A percentile compares a stretch with the other conserved stretches of the same genome.
Evolutionary conservation across 2,329 filamentous ascomycete species (phyloP).

Genomic region (Thelonectria blattea): DNA sequence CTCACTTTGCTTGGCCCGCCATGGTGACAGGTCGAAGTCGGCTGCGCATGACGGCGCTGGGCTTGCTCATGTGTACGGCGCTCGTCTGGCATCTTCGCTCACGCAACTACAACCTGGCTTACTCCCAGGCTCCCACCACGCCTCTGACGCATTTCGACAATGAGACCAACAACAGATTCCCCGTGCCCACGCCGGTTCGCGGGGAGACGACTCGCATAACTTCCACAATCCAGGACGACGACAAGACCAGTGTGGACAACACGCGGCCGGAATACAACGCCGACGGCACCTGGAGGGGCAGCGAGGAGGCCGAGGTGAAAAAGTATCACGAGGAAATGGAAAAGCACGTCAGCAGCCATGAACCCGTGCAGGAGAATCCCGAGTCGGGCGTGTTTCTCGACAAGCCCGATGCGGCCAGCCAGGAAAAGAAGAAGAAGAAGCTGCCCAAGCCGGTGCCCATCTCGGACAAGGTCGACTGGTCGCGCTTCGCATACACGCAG

Average conservation of each 20-base stretch:
- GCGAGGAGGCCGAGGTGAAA: background rate
- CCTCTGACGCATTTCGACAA: background rate
- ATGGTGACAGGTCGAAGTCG: background rate
- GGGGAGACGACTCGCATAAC: background rate
- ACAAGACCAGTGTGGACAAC: background rate
- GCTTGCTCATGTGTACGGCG: background rate
- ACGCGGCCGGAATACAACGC: background rate
- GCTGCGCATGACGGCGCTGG: background rate
- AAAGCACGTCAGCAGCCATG: background rate
- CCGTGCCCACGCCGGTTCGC: background rate
- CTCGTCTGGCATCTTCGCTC: background rate
- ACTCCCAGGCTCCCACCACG: background rate
- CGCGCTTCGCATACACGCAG: conserved; percentile 53
- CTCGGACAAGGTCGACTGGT: background rate
- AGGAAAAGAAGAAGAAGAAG: background rate
- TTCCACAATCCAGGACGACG: no score
- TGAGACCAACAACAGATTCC: background rate
- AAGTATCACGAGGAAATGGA: background rate
- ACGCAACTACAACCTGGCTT: background rate
- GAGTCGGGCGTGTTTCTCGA: background rate
- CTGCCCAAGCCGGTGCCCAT: background rate
- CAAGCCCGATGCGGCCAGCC: background rate
- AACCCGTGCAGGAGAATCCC: background rate
- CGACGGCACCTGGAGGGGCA: background rate
- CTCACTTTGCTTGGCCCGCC: no score